Conservation (phyloP, 331 rosid species). For the Cydonia oblonga region DNA sequence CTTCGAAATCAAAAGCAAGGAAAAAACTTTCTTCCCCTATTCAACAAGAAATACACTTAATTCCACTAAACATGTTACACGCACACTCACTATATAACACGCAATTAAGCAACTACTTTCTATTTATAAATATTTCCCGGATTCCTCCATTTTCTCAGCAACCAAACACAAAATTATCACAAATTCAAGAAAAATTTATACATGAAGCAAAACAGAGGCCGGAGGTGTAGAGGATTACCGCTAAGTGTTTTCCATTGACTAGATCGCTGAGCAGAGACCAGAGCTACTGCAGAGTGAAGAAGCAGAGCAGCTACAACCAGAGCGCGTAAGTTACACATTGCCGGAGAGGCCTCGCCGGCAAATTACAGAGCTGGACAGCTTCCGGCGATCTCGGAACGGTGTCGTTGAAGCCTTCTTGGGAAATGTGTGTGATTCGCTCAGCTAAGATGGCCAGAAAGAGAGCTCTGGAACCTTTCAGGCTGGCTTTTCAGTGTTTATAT, state of each 20-base stretch:
- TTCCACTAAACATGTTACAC: not conserved
- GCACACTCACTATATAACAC: not conserved
- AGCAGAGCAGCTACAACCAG: conserved; percentile 20
- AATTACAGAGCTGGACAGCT: conserved; percentile 1
- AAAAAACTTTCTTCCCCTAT: not conserved
- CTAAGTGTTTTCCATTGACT: conserved; percentile 50
- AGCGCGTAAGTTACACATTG: conserved; percentile 62
- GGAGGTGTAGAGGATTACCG: conserved; percentile 22
- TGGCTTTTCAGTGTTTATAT: conserved; percentile 11
- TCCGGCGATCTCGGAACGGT: conserved; percentile 2
- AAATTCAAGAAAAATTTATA: not conserved
- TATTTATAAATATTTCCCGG: not conserved
- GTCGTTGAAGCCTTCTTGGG: conserved; percentile 1
- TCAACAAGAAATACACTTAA: not conserved
- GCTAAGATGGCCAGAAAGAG: not conserved
- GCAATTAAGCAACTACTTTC: not conserved
- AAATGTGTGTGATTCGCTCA: conserved; percentile 21
- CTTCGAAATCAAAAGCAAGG: not conserved
- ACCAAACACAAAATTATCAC: not conserved
- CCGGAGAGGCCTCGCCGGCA: conserved; percentile 21
- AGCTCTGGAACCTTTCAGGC: conserved; percentile 14
- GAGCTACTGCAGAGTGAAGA: conserved; percentile 32
- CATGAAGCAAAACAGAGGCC: not conserved
- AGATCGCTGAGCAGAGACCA: conserved; percentile 82
- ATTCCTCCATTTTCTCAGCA: conserved; percentile 9